phyloP scores from a whole-genome alignment of 371 early-diverging fungal species.

The Rhizopus sp. region DNA sequence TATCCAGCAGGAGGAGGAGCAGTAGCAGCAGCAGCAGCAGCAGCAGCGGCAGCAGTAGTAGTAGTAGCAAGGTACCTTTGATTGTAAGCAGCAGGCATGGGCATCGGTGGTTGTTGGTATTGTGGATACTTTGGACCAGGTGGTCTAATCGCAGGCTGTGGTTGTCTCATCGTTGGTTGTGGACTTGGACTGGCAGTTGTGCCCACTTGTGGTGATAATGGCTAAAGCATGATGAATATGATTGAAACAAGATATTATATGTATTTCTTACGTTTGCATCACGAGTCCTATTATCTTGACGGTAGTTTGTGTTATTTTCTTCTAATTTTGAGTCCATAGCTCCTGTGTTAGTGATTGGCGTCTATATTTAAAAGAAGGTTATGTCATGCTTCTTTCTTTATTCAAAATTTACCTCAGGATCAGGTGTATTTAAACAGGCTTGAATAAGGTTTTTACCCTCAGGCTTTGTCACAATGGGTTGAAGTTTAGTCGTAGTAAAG shows the following conservation, averaged over 20 bases:
- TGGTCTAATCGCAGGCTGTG: constrained; percentile 14
- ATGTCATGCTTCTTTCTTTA: background rate
- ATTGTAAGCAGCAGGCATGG: constrained; percentile 16
- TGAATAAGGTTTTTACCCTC: constrained; percentile 96
- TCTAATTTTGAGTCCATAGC: background rate
- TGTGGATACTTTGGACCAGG: constrained; percentile 19
- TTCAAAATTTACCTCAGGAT: constrained; percentile 31
- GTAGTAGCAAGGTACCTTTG: constrained; percentile 16
- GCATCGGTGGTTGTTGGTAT: constrained; percentile 7
- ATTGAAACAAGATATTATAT: too few relatives aligned
- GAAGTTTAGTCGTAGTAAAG: constrained; percentile 96
- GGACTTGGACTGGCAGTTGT: background rate
- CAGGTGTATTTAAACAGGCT: constrained; percentile 90
- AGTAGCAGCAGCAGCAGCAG: constrained; percentile 8
- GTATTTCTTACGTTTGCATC: background rate
- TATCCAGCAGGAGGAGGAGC: constrained; percentile 3
- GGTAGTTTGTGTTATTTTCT: background rate
- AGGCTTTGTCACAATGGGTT: constrained; percentile 93
- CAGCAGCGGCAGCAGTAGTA: too few relatives aligned
- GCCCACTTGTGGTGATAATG: background rate
- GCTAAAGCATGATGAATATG: background rate
- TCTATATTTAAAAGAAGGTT: background rate
- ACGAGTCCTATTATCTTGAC: background rate
- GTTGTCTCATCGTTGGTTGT: constrained; percentile 3
- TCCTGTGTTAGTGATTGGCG: background rate